phyloP scores from a whole-genome alignment of 2,329 filamentous ascomycete species.

The Ophiosphaerella narmari region DNA sequence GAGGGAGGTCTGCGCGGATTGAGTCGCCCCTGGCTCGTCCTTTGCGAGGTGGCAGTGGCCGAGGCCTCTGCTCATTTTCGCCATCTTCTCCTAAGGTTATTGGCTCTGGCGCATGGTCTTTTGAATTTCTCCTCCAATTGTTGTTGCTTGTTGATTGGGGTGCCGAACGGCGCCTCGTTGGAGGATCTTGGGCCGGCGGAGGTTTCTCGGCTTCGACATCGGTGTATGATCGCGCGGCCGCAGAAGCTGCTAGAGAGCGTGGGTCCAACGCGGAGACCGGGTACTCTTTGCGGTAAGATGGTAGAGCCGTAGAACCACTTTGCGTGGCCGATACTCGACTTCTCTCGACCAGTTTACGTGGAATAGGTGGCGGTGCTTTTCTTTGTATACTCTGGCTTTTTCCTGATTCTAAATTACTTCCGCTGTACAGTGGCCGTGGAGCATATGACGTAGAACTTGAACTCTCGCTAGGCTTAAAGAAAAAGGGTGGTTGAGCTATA shows the following conservation, averaged over 20 bases:
- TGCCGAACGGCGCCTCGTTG: slow-evolving; percentile 12
- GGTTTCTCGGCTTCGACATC: slow-evolving; percentile 25
- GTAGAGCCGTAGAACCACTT: slow-evolving; percentile 21
- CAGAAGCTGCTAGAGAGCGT: slow-evolving; percentile 34
- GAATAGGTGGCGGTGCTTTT: slow-evolving; percentile 18
- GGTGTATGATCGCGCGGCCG: slow-evolving; percentile 38
- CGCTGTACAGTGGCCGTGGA: slow-evolving; percentile 15
- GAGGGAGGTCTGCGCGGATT: slow-evolving; percentile 37
- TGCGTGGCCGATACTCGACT: slow-evolving; percentile 9
- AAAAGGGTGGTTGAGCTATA: slow-evolving; percentile 26
- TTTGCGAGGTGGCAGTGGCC: slow-evolving; percentile 31
- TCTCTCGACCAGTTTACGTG: slow-evolving; percentile 18
- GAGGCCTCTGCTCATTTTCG: slow-evolving; percentile 21
- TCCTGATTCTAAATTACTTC: slow-evolving; percentile 15
- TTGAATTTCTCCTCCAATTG: slow-evolving; percentile 19
- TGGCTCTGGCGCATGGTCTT: slow-evolving; percentile 23
- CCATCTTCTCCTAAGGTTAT: slow-evolving; percentile 26
- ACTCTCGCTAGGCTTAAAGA: slow-evolving; percentile 28
- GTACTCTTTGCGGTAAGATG: slow-evolving; percentile 58
- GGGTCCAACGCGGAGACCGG: slow-evolving; percentile 35
- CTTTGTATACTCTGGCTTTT: slow-evolving; percentile 11
- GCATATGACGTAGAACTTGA: slow-evolving; percentile 18
- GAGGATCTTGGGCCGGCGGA: slow-evolving; percentile 15
- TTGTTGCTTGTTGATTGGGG: slow-evolving; percentile 17
- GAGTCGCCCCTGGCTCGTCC: slow-evolving; percentile 34